Evolutionary conservation across 1,284 basidiomycete species (phyloP).

Genomic region (Phenoliferia sp.): DNA sequence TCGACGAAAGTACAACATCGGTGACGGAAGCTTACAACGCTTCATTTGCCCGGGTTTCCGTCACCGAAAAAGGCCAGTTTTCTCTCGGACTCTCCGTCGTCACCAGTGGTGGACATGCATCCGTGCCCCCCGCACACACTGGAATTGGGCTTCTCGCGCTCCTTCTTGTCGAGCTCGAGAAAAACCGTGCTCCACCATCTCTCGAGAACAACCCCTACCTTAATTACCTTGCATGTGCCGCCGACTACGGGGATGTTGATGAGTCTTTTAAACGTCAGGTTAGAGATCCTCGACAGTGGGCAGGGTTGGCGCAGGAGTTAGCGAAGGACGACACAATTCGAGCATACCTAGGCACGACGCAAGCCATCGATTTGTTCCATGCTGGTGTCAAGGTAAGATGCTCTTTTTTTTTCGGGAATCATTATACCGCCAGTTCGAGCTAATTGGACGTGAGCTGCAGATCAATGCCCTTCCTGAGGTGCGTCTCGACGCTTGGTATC

Average conservation of each 20-base stretch:
- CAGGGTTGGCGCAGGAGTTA: constrained; percentile 47
- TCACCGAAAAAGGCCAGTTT: constrained; percentile 48
- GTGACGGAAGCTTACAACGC: constrained; percentile 40
- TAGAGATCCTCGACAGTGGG: constrained; percentile 43
- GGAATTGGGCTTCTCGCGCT: constrained; percentile 60
- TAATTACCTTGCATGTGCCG: constrained; percentile 49
- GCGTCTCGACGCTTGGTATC: not conserved
- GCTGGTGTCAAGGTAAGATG: constrained; percentile 59
- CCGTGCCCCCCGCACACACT: constrained; percentile 31
- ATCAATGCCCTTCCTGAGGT: constrained; percentile 31
- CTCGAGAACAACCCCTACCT: constrained; percentile 45
- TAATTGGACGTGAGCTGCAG: constrained; percentile 3
- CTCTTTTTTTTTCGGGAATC: too few relatives aligned
- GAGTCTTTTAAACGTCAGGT: constrained; percentile 46
- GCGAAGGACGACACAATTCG: constrained; percentile 44
- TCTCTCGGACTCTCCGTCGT: constrained; percentile 33
- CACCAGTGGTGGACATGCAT: constrained; percentile 36
- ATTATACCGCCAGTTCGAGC: too few relatives aligned
- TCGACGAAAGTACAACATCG: constrained; percentile 48
- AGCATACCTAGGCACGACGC: constrained; percentile 58
- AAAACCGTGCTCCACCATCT: constrained; percentile 46
- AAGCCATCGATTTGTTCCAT: constrained; percentile 61
- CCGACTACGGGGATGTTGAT: constrained; percentile 51
- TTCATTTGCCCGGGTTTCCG: constrained; percentile 44
- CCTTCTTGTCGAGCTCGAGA: constrained; percentile 55